Percentiles rank a stretch among this genome's conserved stretches.
These are phyloP conservation scores for Lactarius hatsudake DNA, from an alignment of 768 basidiomycete species.

Conservation along the genomic window DNA sequence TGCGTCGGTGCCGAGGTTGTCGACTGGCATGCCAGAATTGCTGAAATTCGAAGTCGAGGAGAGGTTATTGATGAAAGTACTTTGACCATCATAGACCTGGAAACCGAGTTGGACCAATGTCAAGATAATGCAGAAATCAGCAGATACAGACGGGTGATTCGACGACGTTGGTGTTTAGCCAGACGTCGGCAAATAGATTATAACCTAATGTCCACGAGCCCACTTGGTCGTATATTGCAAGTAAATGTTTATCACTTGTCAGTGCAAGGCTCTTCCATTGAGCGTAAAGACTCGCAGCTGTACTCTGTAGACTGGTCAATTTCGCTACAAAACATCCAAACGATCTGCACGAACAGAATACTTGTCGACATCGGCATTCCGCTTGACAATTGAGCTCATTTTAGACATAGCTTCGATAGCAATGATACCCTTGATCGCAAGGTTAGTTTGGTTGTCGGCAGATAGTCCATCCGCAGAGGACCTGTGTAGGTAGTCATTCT, in stretches of 20 bases:
- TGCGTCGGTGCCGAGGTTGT: not conserved
- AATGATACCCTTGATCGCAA: constrained; percentile 71
- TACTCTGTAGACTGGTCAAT: constrained; percentile 5
- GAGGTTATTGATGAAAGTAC: constrained; percentile 4
- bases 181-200: constrained; percentile 60
- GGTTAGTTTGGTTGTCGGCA: constrained; percentile 58
- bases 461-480: constrained; percentile 11
- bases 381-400: constrained; percentile 40
- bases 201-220: constrained; percentile 58
- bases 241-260: constrained; percentile 8
- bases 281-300: not conserved
- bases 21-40: constrained; percentile 16
- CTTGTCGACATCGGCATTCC: constrained; percentile 24
- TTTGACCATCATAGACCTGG: constrained; percentile 16
- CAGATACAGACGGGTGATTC: constrained; percentile 20
- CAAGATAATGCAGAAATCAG: not conserved
- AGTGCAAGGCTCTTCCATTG: constrained; percentile 22
- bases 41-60: not conserved
- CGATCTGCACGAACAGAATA: constrained; percentile 30
- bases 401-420: constrained; percentile 63
- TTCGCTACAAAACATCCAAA: not conserved
- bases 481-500: constrained; percentile 10
- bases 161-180: constrained; percentile 55
- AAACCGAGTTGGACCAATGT: not conserved
- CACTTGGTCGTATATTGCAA: constrained; percentile 4